These are phyloP conservation scores for Leucocoprinus leucothites DNA, from an alignment of 768 basidiomycete genomes.

Conservation along the genomic window DNA sequence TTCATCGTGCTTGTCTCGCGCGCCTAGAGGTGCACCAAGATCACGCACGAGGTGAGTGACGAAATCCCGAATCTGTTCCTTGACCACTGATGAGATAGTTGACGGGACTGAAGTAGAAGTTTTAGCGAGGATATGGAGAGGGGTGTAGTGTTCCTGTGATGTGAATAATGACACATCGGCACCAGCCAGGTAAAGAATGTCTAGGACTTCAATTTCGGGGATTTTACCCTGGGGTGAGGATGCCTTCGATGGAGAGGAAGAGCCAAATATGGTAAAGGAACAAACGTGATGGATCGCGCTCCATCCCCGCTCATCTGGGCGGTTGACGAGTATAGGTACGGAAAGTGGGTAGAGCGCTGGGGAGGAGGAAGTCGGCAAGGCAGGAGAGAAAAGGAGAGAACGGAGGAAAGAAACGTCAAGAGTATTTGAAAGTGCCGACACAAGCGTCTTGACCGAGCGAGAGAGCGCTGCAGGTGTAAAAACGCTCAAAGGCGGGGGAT, in stretches of 20 bases:
- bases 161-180: conserved; percentile 75
- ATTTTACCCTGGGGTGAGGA: conserved; percentile 29
- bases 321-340: conserved; percentile 61
- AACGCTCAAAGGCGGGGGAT: conserved; percentile 35
- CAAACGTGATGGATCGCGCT: conserved; percentile 59
- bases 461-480: conserved; percentile 41
- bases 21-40: conserved; percentile 65
- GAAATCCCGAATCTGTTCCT: conserved; percentile 32
- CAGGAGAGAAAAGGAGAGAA: conserved; percentile 51
- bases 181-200: conserved; percentile 72
- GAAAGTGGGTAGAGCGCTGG: conserved; percentile 41
- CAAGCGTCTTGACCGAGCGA: conserved; percentile 46
- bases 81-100: conserved; percentile 5
- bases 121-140: conserved; percentile 64
- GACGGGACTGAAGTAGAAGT: conserved; percentile 27
- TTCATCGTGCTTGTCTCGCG: conserved; percentile 63
- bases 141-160: conserved; percentile 56
- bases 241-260: not conserved
- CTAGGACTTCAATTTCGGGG: conserved; percentile 61
- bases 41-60: conserved; percentile 66
- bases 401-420: conserved; percentile 49
- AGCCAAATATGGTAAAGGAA: conserved; percentile 38
- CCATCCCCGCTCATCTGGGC: conserved; percentile 67
- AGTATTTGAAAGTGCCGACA: conserved; percentile 45
- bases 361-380: conserved; percentile 35